These are phyloP conservation scores for Naganishia cerealis DNA, from an alignment of 1,284 basidiomycete species.

Conservation along the genomic window DNA sequence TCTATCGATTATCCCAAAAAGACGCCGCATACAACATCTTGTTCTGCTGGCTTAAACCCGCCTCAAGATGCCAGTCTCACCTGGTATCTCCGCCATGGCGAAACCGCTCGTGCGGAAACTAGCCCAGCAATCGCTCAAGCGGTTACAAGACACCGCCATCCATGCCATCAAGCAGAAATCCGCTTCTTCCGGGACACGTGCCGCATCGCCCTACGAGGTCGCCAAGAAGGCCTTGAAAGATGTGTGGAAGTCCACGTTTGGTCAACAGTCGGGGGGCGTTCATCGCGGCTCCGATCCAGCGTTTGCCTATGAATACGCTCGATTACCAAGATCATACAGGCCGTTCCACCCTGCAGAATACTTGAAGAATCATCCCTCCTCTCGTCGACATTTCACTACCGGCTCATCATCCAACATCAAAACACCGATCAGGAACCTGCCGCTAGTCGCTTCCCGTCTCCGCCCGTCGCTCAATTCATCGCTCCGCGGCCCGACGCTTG, in stretches of 20 bases:
- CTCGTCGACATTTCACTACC: constrained; percentile 9
- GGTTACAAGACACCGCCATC: constrained; percentile 24
- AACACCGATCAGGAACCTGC: constrained; percentile 10
- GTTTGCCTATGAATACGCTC: constrained; percentile 26
- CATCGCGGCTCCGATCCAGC: constrained; percentile 15
- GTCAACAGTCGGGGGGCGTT: not conserved
- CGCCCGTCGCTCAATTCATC: constrained; percentile 19
- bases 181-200: constrained; percentile 8
- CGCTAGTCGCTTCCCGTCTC: constrained; percentile 15
- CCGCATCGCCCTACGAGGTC: constrained; percentile 25
- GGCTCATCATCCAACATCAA: not conserved
- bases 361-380: constrained; percentile 11
- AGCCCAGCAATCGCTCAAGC: constrained; percentile 21
- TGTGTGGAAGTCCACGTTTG: constrained; percentile 30
- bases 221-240: constrained; percentile 27
- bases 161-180: constrained; percentile 27
- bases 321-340: constrained; percentile 17
- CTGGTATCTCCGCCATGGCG: constrained; percentile 24
- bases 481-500: constrained; percentile 18
- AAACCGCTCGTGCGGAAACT: constrained; percentile 29
- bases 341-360: constrained; percentile 22
- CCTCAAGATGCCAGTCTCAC: constrained; percentile 20
- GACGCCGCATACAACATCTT: not conserved
- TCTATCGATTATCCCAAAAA: not conserved
- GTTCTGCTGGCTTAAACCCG: not conserved